These are phyloP conservation scores for Schrenkiella parvula DNA, from an alignment of 345 rosid genomes.

Conservation along the genomic window DNA sequence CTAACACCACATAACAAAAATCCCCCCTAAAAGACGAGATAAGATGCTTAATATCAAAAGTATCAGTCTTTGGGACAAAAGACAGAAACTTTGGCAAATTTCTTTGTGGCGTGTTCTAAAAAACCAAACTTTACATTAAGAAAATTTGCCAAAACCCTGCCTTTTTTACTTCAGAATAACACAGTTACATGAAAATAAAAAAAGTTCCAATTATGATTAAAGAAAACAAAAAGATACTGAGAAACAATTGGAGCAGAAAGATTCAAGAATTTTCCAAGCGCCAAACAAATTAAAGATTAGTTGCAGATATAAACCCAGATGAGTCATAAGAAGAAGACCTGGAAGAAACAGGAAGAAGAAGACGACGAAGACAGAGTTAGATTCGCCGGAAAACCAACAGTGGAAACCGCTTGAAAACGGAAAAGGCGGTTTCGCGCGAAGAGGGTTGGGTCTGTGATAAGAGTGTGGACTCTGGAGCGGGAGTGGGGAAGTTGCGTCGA, in stretches of 20 bases:
- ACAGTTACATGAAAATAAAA: background rate
- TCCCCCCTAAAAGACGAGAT: background rate
- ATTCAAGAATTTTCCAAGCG: background rate
- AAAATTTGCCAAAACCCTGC: background rate
- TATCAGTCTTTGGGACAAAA: background rate
- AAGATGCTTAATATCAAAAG: background rate
- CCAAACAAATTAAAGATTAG: background rate
- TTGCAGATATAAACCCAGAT: background rate
- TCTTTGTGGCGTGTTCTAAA: background rate
- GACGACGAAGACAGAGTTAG: background rate
- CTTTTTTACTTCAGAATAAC: background rate
- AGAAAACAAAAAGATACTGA: background rate
- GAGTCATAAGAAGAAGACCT: background rate
- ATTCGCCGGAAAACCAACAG: background rate
- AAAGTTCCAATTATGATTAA: background rate
- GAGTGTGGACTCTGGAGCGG: constrained; percentile 11
- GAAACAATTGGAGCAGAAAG: background rate
- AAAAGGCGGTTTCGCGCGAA: background rate
- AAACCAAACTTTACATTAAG: background rate
- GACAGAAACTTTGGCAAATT: background rate
- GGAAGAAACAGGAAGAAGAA: background rate
- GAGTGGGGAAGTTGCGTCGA: constrained; percentile 13
- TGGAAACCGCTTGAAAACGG: background rate
- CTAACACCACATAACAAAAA: background rate
- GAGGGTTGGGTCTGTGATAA: background rate